Evolutionary conservation across 73 alveolate species (phyloP).

Genomic region (Breviolum minutum): DNA sequence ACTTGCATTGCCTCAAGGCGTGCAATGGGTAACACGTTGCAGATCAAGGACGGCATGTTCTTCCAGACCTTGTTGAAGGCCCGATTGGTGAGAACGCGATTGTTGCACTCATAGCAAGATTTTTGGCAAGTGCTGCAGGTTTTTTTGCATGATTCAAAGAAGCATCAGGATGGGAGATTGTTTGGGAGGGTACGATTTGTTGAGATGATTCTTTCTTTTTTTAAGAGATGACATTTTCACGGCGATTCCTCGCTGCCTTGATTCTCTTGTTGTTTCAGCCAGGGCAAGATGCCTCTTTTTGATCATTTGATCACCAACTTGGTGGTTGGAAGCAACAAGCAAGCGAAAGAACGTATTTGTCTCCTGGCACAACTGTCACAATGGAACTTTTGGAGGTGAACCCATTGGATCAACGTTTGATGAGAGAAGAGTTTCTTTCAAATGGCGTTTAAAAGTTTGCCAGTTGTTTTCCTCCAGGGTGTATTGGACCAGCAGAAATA

Average conservation of each 20-base stretch:
- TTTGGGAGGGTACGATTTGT: too few species aligned
- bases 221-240: too few species aligned
- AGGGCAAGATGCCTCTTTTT: background rate
- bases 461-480: too few species aligned
- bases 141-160: background rate
- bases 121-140: background rate
- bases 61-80: slow-evolving; percentile 14
- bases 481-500: too few species aligned
- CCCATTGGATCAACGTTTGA: too few species aligned
- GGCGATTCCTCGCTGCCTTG: too few species aligned
- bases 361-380: background rate
- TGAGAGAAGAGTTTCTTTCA: too few species aligned
- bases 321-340: slow-evolving; percentile 52
- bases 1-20: slow-evolving; percentile 15
- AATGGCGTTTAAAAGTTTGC: too few species aligned
- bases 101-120: too few species aligned
- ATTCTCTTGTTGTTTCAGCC: background rate
- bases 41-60: slow-evolving; percentile 37
- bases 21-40: slow-evolving; percentile 68
- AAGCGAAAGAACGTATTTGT: background rate
- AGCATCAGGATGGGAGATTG: background rate
- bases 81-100: background rate
- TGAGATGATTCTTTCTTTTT: too few species aligned
- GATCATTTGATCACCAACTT: slow-evolving; percentile 51
- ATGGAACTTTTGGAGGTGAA: too few species aligned